A percentile compares a stretch with the other conserved stretches of the same genome.
phyloP scores from a whole-genome alignment of 1,284 basidiomycete species.

The Sanghuangporus weigelae region DNA sequence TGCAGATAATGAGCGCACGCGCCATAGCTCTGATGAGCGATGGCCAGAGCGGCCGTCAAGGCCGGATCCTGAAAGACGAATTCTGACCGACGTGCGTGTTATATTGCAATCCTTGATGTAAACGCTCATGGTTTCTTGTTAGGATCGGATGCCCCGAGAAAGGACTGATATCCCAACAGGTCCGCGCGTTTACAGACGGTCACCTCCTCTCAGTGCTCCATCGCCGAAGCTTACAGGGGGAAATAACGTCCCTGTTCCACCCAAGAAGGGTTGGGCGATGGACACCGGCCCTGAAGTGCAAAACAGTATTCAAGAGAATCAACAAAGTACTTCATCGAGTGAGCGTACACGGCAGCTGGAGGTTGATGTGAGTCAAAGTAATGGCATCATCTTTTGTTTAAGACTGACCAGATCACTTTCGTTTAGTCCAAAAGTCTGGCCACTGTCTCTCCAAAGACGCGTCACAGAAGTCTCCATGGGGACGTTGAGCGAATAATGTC shows the following conservation, averaged over 20 bases:
- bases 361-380: not conserved
- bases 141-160: not conserved
- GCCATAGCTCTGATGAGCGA: no score
- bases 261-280: not conserved
- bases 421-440: not conserved
- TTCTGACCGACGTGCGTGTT: not conserved
- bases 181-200: not conserved
- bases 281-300: not conserved
- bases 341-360: not conserved
- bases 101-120: not conserved
- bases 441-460: not conserved
- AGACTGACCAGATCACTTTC: not conserved
- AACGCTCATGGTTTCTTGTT: not conserved
- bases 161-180: not conserved
- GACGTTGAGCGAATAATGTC: slow-evolving; percentile 11
- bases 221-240: slow-evolving; percentile 5
- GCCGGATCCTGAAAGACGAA: no score
- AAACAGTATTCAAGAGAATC: not conserved
- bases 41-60: no score
- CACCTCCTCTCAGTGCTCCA: not conserved
- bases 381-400: no score
- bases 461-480: not conserved
- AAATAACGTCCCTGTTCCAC: slow-evolving; percentile 10
- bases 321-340: not conserved
- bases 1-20: no score